These are phyloP conservation scores for Pythium sukuiense DNA, from an alignment of 352 stramenopile genomes.

Conservation along the genomic window DNA sequence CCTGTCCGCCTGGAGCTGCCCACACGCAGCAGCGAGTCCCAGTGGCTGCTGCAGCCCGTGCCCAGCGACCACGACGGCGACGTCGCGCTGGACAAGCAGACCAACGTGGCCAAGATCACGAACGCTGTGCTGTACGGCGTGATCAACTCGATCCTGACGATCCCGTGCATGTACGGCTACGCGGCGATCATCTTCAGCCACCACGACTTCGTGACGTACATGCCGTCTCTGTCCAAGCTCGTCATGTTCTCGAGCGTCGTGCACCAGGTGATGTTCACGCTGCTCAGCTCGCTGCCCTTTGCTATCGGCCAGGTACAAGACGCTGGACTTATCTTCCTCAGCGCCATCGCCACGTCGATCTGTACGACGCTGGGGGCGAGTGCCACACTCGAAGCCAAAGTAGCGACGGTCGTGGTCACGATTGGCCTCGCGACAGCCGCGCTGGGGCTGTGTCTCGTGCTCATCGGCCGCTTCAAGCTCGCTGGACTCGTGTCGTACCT, in stretches of 20 bases:
- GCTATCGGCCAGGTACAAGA: conserved; percentile 98
- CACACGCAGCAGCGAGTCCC: conserved; percentile 9
- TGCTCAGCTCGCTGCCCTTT: conserved; percentile 93
- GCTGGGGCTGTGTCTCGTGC: conserved; percentile 92
- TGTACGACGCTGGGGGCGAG: conserved; percentile 74
- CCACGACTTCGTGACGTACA: conserved; percentile 87
- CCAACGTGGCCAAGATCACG: conserved; percentile 40
- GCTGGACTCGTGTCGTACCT: conserved; percentile 96
- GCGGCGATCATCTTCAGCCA: conserved; percentile 95
- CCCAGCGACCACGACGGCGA: conserved; percentile 9
- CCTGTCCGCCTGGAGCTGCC: conserved; percentile 13
- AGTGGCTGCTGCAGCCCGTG: conserved; percentile 16
- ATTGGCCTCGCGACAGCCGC: conserved; percentile 90
- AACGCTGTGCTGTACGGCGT: conserved; percentile 85
- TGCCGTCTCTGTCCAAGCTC: conserved; percentile 93
- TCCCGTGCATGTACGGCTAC: conserved; percentile 95
- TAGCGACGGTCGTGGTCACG: conserved; percentile 94
- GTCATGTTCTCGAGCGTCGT: conserved; percentile 95
- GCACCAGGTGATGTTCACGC: conserved; percentile 91
- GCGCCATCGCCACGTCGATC: conserved; percentile 91
- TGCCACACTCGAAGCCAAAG: conserved; percentile 65
- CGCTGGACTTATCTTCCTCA: conserved; percentile 98
- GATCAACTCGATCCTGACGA: conserved; percentile 94
- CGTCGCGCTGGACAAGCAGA: conserved; percentile 17
- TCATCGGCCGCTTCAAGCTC: conserved; percentile 93